Base-by-base conservation (phyloP, 768 basidiomycete species). In the Tylopilus plumbeoviolaceoides region DNA sequence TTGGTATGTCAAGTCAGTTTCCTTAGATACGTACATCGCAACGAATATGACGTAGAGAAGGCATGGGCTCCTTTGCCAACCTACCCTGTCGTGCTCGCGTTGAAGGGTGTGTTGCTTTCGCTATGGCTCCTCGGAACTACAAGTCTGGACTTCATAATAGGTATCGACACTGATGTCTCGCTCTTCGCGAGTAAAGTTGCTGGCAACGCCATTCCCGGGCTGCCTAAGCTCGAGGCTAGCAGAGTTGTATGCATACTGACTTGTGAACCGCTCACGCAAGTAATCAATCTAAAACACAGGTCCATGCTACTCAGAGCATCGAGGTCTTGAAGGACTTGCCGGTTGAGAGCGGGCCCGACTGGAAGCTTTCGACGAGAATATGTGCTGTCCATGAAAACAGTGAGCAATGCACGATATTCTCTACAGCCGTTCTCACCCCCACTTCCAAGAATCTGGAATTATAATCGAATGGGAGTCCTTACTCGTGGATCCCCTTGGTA, bases 351-450 rank as follows among this genome's bases (percentile, higher is more conserved):
- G 90, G 90, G 9, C 73, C 80, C 3, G 92, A 89, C 8, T 95
- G 91, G 91, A 86, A 75, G 52, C 75, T 85, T 64, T 83, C 78
- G 59, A 75, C 75, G 53, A 77, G 83, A 51, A 76, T 90, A 45
- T 79, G 80, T 1, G 88, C 83, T 28, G 75, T 93, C 20, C 79
- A 78, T 43, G 91, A 95, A 72, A 94, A 94, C 68, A 91, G 91
- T 90, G 57, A 48, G 85, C 70, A 1, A 10, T 12, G 7, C 31
- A 44, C 7, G 14, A 5, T 38, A 50, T 47, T 21, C 25, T 36
- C 21, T 15, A 20, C 3, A 15, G n/a, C 18, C 5, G 18, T 42
- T 31, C 35, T 36, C 52, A 33, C 35, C 12, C 27, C 28, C 33
- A 28, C 21, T 54, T 21, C 21, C 41, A 42, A 91, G 89, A 88